A percentile compares a stretch with the other conserved stretches of the same genome.
Conservation (phyloP, 768 basidiomycete species). For the Lactifluus piperatus region DNA sequence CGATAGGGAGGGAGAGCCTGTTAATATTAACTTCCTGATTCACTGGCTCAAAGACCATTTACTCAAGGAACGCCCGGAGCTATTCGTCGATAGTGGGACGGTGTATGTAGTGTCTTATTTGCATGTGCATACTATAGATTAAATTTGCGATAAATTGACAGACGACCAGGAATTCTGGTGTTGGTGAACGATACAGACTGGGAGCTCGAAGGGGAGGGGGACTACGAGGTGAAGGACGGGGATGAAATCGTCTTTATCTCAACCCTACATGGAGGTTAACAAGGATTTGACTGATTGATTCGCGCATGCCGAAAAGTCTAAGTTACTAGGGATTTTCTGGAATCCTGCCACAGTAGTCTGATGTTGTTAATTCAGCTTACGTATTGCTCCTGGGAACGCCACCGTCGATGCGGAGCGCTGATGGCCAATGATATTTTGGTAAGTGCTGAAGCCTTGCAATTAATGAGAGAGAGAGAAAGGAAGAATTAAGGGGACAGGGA, state of each 20-base stretch:
- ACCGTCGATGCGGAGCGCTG: not conserved
- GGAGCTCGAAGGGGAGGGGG: conserved; percentile 17
- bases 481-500: no score
- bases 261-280: conserved; percentile 83
- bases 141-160: conserved; percentile 25
- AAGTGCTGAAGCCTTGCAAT: not conserved
- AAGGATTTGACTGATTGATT: not conserved
- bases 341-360: not conserved
- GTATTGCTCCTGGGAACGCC: not conserved
- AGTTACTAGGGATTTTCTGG: not conserved
- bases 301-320: not conserved
- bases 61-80: conserved; percentile 75
- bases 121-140: not conserved
- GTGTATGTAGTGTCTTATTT: conserved; percentile 50
- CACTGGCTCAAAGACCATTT: conserved; percentile 67
- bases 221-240: conserved; percentile 24
- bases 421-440: not conserved
- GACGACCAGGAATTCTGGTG: conserved; percentile 93
- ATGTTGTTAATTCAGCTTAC: not conserved
- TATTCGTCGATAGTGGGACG: conserved; percentile 81
- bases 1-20: conserved; percentile 32
- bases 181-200: conserved; percentile 40
- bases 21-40: conserved; percentile 71
- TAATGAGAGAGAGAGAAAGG: not conserved
- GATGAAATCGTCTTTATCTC: conserved; percentile 98